Percentiles rank a stretch among this genome's conserved stretches.
phyloP scores from a whole-genome alignment of 106 monocot species.

The Platanthera guangdongensis region DNA sequence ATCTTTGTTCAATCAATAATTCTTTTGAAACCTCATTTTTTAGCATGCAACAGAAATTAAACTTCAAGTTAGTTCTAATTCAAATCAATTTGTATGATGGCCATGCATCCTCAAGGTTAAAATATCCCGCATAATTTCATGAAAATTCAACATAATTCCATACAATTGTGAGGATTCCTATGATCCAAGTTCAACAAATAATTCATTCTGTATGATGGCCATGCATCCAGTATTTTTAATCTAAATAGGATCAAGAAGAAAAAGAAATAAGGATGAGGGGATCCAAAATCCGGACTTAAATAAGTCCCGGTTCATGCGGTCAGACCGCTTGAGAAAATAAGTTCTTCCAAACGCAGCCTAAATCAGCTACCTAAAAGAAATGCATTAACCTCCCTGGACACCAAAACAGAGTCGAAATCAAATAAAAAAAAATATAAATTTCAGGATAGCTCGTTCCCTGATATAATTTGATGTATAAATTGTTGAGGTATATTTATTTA shows the following conservation, averaged over 20 bases:
- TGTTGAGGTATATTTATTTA: too few species aligned
- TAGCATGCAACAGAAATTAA: background rate
- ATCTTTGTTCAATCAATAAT: background rate
- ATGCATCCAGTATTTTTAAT: background rate
- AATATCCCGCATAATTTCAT: background rate
- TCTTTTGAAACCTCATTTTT: background rate
- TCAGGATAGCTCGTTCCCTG: background rate
- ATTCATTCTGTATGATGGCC: background rate
- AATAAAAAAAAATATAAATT: background rate
- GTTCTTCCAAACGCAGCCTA: too few species aligned
- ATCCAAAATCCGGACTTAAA: too few species aligned
- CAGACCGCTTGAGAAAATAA: too few species aligned
- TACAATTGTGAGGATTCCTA: background rate
- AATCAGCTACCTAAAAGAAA: background rate
- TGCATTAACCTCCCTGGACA: background rate
- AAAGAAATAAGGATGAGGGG: too few species aligned
- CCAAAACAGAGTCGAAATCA: background rate
- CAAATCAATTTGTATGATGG: background rate
- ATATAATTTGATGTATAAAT: background rate
- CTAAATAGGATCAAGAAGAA: too few species aligned
- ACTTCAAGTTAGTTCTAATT: background rate
- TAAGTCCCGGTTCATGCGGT: too few species aligned
- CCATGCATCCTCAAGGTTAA: background rate
- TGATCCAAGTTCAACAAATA: background rate
- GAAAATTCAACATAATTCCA: background rate